These are phyloP conservation scores for Fusarium oxysporum DNA, from an alignment of 2,329 filamentous ascomycete species.

Conservation along the genomic window DNA sequence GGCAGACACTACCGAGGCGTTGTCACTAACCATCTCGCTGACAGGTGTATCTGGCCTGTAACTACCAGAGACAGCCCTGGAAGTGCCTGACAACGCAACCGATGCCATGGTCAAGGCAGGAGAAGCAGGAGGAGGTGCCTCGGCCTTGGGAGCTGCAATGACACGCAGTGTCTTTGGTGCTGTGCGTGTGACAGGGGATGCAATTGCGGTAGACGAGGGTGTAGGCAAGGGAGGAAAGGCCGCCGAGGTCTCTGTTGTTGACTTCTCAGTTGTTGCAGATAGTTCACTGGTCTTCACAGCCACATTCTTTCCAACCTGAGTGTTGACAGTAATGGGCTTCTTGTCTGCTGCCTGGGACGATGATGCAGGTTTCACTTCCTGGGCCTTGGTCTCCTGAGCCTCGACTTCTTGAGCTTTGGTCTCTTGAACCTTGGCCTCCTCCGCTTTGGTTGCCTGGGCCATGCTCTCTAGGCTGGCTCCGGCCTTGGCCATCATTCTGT, in stretches of 20 bases:
- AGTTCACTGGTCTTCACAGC: constrained; percentile 48
- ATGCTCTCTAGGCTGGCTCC: constrained; percentile 22
- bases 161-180: constrained; percentile 76
- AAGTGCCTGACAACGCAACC: constrained; percentile 44
- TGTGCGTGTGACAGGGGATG: constrained; percentile 63
- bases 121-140: constrained; percentile 59
- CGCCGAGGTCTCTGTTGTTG: constrained; percentile 47
- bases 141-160: constrained; percentile 73
- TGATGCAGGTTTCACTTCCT: constrained; percentile 23
- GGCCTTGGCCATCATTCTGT: constrained; percentile 41
- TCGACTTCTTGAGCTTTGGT: constrained; percentile 28
- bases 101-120: constrained; percentile 48
- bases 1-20: constrained; percentile 77
- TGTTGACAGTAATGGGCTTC: constrained; percentile 59
- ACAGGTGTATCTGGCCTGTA: constrained; percentile 77
- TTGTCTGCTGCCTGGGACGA: constrained; percentile 27
- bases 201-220: constrained; percentile 56
- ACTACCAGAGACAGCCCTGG: constrained; percentile 47
- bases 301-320: constrained; percentile 58
- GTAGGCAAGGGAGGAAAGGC: constrained; percentile 65
- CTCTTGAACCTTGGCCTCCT: constrained; percentile 35
- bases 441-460: constrained; percentile 23
- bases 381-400: constrained; percentile 25
- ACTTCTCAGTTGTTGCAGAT: constrained; percentile 48
- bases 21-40: constrained; percentile 82